Evolutionary conservation across 768 basidiomycete genomes (phyloP), one percentile per base, ranked within the genome.

Genomic region (Hygrophorus russula): DNA sequence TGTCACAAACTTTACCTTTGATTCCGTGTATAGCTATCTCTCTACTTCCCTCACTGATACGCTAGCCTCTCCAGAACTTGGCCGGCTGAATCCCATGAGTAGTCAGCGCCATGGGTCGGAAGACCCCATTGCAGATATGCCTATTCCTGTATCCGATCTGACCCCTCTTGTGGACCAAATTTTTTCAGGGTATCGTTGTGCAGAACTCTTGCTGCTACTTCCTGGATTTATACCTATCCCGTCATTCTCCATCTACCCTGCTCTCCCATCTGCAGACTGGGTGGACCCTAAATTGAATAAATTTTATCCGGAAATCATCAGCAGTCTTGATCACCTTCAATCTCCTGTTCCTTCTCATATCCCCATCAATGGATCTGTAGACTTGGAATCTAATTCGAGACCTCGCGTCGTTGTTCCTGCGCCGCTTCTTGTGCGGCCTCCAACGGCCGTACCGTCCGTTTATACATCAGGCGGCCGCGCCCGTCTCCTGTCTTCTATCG

Each of bases 1-100:
- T 13, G 71, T 87, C 49, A 85, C 83, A 35, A 89, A 89, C 62
- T 89, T 89, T 56, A 81, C 83, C 0, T 89, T 88, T 58, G 84
- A 89, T 59, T 81, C 84, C 1, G 83, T 86, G 10, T 89, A 80
- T 57, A 82, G 80, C 48, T 86, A 78, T 49, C 77, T 87, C 14
- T 73, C 79, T 3, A 76, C 81, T 0, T 57, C 68, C 3, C 56
- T 78, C 28, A 52, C 71, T n/a, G 74, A 80, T 43, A 47, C 24
- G 7, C 24, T 24, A 24, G 24, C 15, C 28, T 48, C 35, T 15
- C 44, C 42, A 11, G 39, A 39, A 0, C 39, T 39, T 14, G 42
- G 20, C 2, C 46, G 39, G 15, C 13, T 34, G 14, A 36, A 45
- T 18, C 42, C 42, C 20, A 41, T 46, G 46, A 38, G 44, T 50